Percentiles rank a stretch among this genome's conserved stretches.
These are phyloP conservation scores for Fusarium nelsonii DNA, from an alignment of 2,329 filamentous ascomycete genomes.

Conservation along the genomic window DNA sequence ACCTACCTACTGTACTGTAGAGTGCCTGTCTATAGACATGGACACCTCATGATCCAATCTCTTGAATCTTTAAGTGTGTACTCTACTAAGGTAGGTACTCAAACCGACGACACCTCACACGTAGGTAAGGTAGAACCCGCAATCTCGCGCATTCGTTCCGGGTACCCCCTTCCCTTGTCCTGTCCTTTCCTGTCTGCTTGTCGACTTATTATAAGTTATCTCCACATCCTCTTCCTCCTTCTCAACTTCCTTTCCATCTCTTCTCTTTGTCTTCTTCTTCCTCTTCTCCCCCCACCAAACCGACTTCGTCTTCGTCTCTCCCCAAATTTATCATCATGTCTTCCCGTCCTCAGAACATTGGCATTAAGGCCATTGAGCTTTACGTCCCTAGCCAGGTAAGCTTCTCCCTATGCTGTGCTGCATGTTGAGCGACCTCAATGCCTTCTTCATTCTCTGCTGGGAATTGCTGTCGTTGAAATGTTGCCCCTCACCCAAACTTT, in stretches of 20 bases:
- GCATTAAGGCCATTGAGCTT: constrained; percentile 93
- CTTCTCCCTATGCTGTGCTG: constrained; percentile 37
- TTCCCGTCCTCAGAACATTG: constrained; percentile 84
- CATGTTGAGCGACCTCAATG: constrained; percentile 19
- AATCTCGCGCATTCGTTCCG: constrained; percentile 45
- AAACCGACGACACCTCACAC: constrained; percentile 14
- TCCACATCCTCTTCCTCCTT: constrained; percentile 33
- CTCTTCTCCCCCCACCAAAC: constrained; percentile 22
- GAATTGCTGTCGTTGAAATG: constrained; percentile 28
- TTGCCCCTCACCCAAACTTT: constrained; percentile 43
- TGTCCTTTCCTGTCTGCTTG: neutral
- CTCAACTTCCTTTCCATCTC: constrained; percentile 29
- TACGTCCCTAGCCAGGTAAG: constrained; percentile 88
- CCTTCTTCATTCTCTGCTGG: constrained; percentile 23
- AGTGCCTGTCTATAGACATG: neutral
- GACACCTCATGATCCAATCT: constrained; percentile 44
- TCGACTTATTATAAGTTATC: constrained; percentile 36
- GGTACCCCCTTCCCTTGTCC: constrained; percentile 28
- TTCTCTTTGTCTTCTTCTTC: constrained; percentile 32
- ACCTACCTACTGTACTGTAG: neutral
- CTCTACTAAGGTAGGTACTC: constrained; percentile 7
- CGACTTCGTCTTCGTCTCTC: constrained; percentile 11
- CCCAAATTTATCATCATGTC: constrained; percentile 67
- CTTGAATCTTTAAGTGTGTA: constrained; percentile 33
- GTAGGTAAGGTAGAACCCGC: constrained; percentile 26